Conservation (phyloP, 768 basidiomycete species). For the Psilocybe cubensis region DNA sequence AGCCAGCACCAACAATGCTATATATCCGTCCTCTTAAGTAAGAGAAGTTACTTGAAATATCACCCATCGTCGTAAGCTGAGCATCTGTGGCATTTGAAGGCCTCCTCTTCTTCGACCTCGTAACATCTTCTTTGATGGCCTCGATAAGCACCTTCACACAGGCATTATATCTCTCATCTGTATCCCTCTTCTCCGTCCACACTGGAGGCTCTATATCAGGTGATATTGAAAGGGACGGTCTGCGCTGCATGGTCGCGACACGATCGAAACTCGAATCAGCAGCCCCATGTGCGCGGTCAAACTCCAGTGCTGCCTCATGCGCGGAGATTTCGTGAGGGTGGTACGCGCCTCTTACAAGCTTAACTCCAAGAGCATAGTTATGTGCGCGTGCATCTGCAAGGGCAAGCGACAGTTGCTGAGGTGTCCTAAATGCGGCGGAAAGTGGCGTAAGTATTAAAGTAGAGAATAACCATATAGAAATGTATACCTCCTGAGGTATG, state of each 20-base stretch:
- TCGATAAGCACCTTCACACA: conserved; percentile 61
- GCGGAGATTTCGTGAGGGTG: conserved; percentile 74
- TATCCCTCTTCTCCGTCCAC: conserved; percentile 68
- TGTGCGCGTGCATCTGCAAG: conserved; percentile 66
- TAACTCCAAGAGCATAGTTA: conserved; percentile 82
- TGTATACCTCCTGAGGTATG: conserved; percentile 75
- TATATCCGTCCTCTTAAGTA: background rate
- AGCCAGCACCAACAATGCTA: background rate
- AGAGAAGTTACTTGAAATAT: background rate
- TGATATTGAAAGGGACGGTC: conserved; percentile 51
- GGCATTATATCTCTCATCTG: conserved; percentile 73
- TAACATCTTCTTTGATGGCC: conserved; percentile 58
- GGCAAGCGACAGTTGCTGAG: conserved; percentile 65
- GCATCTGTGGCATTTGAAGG: too few species aligned
- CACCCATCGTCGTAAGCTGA: too few species aligned
- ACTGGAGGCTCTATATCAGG: conserved; percentile 67
- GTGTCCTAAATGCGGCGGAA: conserved; percentile 50
- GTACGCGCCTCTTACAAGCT: conserved; percentile 94
- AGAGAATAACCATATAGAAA: background rate
- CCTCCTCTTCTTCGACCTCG: background rate
- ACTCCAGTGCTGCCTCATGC: conserved; percentile 30
- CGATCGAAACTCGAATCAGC: background rate
- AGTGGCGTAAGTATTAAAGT: background rate
- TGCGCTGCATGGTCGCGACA: background rate
- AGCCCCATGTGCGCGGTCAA: conserved; percentile 5